Evolutionary conservation across 2,329 filamentous ascomycete genomes (phyloP), one percentile per base, ranked within the genome.

Genomic region (Alternaria burnsii): DNA sequence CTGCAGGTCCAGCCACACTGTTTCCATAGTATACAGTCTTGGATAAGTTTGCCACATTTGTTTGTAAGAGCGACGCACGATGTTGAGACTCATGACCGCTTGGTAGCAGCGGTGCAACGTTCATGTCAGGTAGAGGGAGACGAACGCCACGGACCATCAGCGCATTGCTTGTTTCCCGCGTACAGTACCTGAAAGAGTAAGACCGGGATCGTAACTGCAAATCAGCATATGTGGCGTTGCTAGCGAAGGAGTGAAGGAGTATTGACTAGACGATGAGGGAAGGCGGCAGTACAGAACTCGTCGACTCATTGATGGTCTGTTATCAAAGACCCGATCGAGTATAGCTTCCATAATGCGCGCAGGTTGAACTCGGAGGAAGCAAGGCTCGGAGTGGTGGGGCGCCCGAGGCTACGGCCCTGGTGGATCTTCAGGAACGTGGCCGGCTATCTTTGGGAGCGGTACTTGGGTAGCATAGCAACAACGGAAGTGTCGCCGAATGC

Each of bases 211-310:
- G 65, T 71, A 53, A 62, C 62, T 68, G 71, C 68, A 67, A 40
- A 67, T 69, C 62, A 72, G 66, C 62, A 72, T 62, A 53, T 52
- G 65, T 67, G 66, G 65, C 66, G 69, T 55, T 55, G 34, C 32
- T 18, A 44, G 43, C 24, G 11, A 36, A 51, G 55, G 42, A 36
- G 58, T 55, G 30, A 55, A 46, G 59, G 24, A 62, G 61, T 59
- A 54, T 55, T 55, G 52, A 60, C 48, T 47, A 59, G 48, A 64
- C 53, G 55, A 65, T 46, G 11, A 36, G 43, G 47, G 52, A 48
- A 51, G 59, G 55, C 12, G 34, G 50, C 43, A 56, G 52, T 18
- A 36, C 20, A 56, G 42, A 36, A 36, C 54, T 24, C 46, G 32
- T 50, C 20, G 16, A 16, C 22, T 26, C 42, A 59, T 52, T 47